Base-by-base conservation (phyloP, 2,329 filamentous ascomycete species). In the Calonectria pseudoreteaudii region DNA sequence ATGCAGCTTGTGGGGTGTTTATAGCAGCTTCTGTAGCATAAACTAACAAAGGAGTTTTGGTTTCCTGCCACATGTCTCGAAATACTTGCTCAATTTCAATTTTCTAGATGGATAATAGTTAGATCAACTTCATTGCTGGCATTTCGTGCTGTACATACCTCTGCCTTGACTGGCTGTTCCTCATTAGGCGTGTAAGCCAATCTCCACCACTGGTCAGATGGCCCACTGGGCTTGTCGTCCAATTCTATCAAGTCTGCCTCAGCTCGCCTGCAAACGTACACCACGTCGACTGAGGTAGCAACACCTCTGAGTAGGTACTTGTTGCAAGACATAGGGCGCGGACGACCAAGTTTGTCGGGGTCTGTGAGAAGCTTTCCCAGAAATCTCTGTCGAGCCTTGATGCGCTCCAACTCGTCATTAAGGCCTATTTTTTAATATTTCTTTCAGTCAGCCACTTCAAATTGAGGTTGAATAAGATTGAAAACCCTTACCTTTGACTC, bases 191-290 rank as follows among this genome's bases (percentile, higher is more conserved):
- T 80, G 74, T 87, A 89, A 44, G 86, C 83, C 58, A 91, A 82
- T 75, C 86, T 87, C 90, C 90, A 91, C 90, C 90, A 91, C 78
- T 91, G 89, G 67, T 90, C 89, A 20, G 74, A 75, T 5, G 80
- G 72, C 28, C 78, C 75, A 31, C 75, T 76, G 4, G 82, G 66
- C 5, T 75, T 72, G 38, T 83, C 85, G 1, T 82, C 84, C n/a
- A 87, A 62, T 20, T 88, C 86, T 65, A 87, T 86, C 38, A 87
- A 78, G 66, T 87, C 83, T 6, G 81, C 80, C 68, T 86, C 85
- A 20, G 83, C 78, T 47, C 86, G 84, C 71, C 84, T 85, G 76
- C 89, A 90, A 41, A 91, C 82, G 75, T 90, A 91, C 13, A 88
- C 84, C 1, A 89, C 81, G 65, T 88, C 86, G 16, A 83, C 82